phyloP scores from a whole-genome alignment of 2,329 filamentous ascomycete genomes.

The Dactylellina haptotyla region DNA sequence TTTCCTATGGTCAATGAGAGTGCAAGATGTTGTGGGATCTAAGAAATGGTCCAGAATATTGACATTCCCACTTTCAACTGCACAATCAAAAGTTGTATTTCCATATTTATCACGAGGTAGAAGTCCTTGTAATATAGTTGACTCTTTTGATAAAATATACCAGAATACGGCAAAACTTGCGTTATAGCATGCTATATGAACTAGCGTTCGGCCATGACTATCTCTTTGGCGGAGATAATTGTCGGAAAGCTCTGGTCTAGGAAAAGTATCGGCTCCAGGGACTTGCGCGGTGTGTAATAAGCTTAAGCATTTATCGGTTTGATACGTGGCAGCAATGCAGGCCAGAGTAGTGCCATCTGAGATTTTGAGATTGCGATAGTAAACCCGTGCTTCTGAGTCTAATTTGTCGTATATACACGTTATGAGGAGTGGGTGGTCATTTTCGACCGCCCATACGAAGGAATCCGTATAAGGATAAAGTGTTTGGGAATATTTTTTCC shows the following conservation, averaged over 20 bases:
- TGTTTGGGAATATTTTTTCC: conserved; percentile 19
- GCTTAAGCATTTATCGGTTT: neutral
- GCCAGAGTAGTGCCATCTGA: neutral
- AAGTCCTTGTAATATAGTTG: neutral
- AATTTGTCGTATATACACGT: conserved; percentile 2
- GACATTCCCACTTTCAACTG: conserved; percentile 2
- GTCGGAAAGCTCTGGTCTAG: too few relatives aligned
- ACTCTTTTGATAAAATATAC: neutral
- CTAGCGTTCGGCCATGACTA: neutral
- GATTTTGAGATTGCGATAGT: conserved; percentile 9
- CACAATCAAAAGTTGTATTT: conserved; percentile 34
- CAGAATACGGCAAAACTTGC: neutral
- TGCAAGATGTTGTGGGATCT: neutral
- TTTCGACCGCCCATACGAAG: conserved; percentile 43
- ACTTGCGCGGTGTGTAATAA: neutral
- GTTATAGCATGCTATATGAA: conserved; percentile 10
- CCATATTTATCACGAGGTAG: conserved; percentile 22
- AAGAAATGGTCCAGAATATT: neutral
- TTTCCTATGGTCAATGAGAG: neutral
- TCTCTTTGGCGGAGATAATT: neutral
- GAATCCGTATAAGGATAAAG: conserved; percentile 27
- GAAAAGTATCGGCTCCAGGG: neutral
- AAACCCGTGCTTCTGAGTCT: neutral
- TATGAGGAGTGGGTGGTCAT: conserved; percentile 6
- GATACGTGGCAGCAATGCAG: conserved; percentile 17